Evolutionary conservation across 805 yeast species (phyloP).

Genomic region (Cyberlindnera sargentensis): DNA sequence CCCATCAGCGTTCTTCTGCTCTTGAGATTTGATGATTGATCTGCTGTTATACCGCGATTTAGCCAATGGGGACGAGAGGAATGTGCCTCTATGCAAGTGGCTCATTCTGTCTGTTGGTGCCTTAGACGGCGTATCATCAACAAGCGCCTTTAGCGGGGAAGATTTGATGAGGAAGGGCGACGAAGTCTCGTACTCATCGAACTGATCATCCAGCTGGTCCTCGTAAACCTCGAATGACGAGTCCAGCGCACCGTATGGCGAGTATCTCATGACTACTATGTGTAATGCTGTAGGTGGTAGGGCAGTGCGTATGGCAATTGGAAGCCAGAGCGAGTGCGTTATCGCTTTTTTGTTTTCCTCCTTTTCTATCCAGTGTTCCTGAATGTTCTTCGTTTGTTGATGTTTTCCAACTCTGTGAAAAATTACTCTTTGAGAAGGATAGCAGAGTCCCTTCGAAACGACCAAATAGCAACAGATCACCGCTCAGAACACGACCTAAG

Average conservation of each 20-base stretch:
- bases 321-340: too few species aligned
- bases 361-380: too few species aligned
- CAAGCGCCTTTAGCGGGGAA: slow-evolving; percentile 17
- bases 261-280: background rate
- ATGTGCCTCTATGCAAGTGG: background rate
- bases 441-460: too few species aligned
- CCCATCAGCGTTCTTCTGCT: slow-evolving; percentile 5
- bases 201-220: background rate
- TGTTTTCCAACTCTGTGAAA: too few species aligned
- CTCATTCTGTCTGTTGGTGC: slow-evolving; percentile 5
- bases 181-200: slow-evolving; percentile 1
- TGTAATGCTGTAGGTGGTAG: too few species aligned
- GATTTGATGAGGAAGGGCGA: slow-evolving; percentile 12
- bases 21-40: background rate
- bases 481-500: too few species aligned
- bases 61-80: slow-evolving; percentile 6
- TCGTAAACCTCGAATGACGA: slow-evolving; percentile 2
- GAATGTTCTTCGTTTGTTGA: too few species aligned
- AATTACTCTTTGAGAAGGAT: too few species aligned
- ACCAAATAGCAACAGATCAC: too few species aligned
- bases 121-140: slow-evolving; percentile 12
- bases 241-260: slow-evolving; percentile 1
- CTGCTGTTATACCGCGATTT: background rate
- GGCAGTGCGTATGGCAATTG: too few species aligned
- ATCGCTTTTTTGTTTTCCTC: too few species aligned